Evolutionary conservation across 345 rosid species (phyloP), one percentile per base, ranked within the genome.

Genomic region (Aquilaria malaccensis): DNA sequence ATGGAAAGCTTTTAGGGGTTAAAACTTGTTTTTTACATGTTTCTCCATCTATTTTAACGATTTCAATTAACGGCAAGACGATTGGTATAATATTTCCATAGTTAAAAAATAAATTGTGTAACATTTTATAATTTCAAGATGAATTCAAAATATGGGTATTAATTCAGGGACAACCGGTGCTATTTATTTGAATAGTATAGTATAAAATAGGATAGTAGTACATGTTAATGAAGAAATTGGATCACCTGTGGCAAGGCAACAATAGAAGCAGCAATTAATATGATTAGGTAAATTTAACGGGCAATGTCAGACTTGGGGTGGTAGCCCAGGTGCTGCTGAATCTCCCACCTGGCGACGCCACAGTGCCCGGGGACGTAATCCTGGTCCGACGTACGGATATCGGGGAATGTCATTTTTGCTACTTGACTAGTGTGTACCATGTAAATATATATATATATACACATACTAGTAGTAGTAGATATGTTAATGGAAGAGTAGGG

Each of bases 281-380:
- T 33, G 10, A 49, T 58, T 9, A 2, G 33, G 46, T 67, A 48
- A 30, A 13, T 70, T 87, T 80, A 84, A 73, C 88, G 86, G 15
- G 78, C 71, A 11, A 82, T 79, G 22, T 82, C 86, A 11, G 75
- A 68, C 67, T 79, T 82, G 30, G 83, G 51, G 15, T 76, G 63
- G 72, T 77, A 80, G 13, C 82, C 90, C 62, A 76, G 9, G 29
- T 82, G 86, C 30, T 83, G 85, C 73, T 82, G 86, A 78, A 70
- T 72, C 77, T 83, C 91, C 91, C 88, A 84, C 32, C 75, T 84
- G 2, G 81, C 86, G 66, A 76, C 85, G 13, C 70, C 83, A 12
- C 69, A 63, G 29, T 82, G 86, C 62, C 66, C 46, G 2, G 95
- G 76, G 7, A 50, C 87, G 63, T 84, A 81, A 22, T 87, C 90